phyloP scores from a whole-genome alignment of 148 eudicot genomes.

The Vaccinium corymbosum region DNA sequence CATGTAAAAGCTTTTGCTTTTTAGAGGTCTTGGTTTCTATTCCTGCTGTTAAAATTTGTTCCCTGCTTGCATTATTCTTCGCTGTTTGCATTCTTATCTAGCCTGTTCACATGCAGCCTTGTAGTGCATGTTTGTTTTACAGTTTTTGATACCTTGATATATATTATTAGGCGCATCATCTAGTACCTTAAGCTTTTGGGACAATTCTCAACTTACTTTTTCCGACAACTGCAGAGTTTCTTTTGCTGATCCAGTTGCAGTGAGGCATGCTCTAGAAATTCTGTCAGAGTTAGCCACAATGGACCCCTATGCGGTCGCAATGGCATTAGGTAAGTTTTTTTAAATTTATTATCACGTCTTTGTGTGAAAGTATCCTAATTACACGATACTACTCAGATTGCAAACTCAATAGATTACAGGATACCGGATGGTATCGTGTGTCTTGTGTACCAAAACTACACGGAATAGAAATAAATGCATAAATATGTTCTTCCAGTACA shows the following conservation, averaged over 20 bases:
- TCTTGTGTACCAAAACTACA: not conserved
- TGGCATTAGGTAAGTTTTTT: slow-evolving; percentile 70
- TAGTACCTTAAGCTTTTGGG: not conserved
- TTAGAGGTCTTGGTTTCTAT: not conserved
- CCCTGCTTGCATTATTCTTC: not conserved
- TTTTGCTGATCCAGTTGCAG: slow-evolving; percentile 96
- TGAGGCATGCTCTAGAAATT: slow-evolving; percentile 90
- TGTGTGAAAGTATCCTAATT: not conserved
- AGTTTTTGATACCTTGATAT: not conserved
- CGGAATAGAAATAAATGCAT: not conserved
- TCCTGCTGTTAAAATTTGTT: not conserved
- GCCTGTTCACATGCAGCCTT: not conserved
- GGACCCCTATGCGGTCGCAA: slow-evolving; percentile 96
- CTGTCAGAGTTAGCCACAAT: slow-evolving; percentile 77
- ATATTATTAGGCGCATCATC: not conserved
- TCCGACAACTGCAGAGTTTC: slow-evolving; percentile 49
- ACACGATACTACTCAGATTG: not conserved
- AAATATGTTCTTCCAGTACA: not conserved
- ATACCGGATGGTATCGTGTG: not conserved
- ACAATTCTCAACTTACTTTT: not conserved
- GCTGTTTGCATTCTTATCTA: not conserved
- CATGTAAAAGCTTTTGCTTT: not conserved
- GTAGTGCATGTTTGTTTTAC: not conserved
- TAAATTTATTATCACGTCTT: not conserved
- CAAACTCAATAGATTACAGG: not conserved